Conservation (phyloP, 2,329 filamentous ascomycete genomes). For the Lasiodiplodia sp. region DNA sequence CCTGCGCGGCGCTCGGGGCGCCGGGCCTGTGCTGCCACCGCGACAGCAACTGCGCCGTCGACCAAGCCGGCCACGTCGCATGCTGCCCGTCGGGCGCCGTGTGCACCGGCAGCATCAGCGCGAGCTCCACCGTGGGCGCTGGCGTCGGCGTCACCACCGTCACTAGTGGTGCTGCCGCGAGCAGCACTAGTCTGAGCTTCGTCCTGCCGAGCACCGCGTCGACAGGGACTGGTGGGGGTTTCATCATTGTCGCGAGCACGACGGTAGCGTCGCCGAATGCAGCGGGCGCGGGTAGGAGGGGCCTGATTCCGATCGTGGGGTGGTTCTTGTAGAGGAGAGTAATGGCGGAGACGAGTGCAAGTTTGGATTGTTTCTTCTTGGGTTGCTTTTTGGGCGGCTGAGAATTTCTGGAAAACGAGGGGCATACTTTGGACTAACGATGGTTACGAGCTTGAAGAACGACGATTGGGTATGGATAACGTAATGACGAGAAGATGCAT, state of each 20-base stretch:
- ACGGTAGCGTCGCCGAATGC: slow-evolving; percentile 30
- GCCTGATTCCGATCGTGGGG: slow-evolving; percentile 20
- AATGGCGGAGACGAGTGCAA: background rate
- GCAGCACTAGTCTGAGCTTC: slow-evolving; percentile 34
- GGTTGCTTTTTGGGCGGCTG: background rate
- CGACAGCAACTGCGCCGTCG: slow-evolving; percentile 62
- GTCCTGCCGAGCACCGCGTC: slow-evolving; percentile 32
- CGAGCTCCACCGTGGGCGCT: slow-evolving; percentile 9
- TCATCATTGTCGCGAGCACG: slow-evolving; percentile 29
- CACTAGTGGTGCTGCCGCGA: background rate
- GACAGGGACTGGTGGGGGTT: slow-evolving; percentile 4
- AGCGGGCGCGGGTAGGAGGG: slow-evolving; percentile 17
- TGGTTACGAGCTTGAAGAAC: slow-evolving; percentile 9
- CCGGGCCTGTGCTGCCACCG: slow-evolving; percentile 63
- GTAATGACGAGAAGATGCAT: slow-evolving; percentile 7
- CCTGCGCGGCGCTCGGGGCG: slow-evolving; percentile 61
- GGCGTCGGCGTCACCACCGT: background rate
- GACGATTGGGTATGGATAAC: slow-evolving; percentile 8
- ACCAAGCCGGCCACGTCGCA: slow-evolving; percentile 64
- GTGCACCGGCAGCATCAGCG: slow-evolving; percentile 63
- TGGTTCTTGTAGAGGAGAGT: slow-evolving; percentile 5
- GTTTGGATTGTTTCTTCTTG: background rate
- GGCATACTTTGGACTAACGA: background rate
- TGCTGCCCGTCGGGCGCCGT: slow-evolving; percentile 66
- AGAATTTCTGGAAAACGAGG: background rate